phyloP scores from a whole-genome alignment of 2,329 filamentous ascomycete species.

The Fusarium mangiferae region DNA sequence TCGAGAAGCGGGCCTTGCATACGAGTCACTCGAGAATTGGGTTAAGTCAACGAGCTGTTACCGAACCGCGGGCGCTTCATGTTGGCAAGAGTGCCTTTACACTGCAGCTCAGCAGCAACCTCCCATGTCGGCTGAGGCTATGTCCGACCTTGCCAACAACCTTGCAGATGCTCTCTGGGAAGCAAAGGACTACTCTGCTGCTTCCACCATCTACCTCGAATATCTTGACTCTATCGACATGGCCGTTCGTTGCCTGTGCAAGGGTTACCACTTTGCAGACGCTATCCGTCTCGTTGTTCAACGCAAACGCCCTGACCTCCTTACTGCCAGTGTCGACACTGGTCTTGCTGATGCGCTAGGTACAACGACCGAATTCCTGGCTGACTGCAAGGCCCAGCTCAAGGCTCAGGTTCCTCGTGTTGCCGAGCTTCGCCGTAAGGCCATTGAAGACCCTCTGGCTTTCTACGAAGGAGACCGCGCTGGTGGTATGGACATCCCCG shows the following conservation, averaged over 20 bases:
- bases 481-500: constrained; percentile 77
- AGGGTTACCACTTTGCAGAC: constrained; percentile 86
- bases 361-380: constrained; percentile 87
- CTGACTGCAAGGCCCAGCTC: constrained; percentile 90
- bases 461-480: constrained; percentile 85
- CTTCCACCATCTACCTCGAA: constrained; percentile 82
- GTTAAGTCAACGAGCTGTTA: constrained; percentile 83
- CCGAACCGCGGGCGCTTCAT: constrained; percentile 75
- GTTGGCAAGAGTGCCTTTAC: constrained; percentile 92
- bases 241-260: constrained; percentile 83
- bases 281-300: constrained; percentile 82
- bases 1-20: constrained; percentile 88
- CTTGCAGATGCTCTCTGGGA: constrained; percentile 85
- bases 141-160: constrained; percentile 74
- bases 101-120: constrained; percentile 75
- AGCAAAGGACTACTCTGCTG: constrained; percentile 82
- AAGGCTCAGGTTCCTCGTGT: constrained; percentile 87
- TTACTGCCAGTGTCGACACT: constrained; percentile 76
- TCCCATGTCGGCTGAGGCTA: constrained; percentile 67
- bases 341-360: constrained; percentile 85
- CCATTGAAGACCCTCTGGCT: constrained; percentile 83
- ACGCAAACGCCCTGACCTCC: constrained; percentile 68
- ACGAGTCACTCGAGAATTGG: constrained; percentile 85
- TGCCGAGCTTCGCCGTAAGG: constrained; percentile 81
- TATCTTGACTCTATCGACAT: constrained; percentile 78